Evolutionary conservation across 2,329 filamentous ascomycete species (phyloP), one percentile per base, ranked within the genome.

Genomic region (Ceratocystis lukuohia): DNA sequence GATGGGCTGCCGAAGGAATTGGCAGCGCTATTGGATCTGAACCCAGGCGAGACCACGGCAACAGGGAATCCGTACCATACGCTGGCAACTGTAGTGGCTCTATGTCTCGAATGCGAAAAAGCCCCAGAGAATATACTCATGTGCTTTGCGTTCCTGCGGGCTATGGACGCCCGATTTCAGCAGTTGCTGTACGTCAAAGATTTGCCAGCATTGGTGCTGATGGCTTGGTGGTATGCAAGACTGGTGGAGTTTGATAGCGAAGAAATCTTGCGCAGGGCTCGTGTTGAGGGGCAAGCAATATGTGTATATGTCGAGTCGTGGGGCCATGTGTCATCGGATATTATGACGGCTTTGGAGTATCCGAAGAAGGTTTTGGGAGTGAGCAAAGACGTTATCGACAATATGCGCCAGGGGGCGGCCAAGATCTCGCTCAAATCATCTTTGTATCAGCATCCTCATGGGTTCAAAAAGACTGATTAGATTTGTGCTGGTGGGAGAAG

Each of bases 181-280:
- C 63, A 61, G 0, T 68, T 84, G n/a, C 70, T 86, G 0, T 72
- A 77, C 59, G 46, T 69, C 0, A 84, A 82, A 68, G 83, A 86
- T 57, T 73, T 79, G 0, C 74, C 77, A 33, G 83, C 82, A 0
- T 70, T 86, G 68, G 71, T 85, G 10, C 70, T 86, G 45, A 72
- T 85, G n/a, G 76, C 78, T 0, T 82, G 80, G 72, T 86, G 82
- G 82, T 82, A 80, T 71, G 78, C 79, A 8, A 78, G 80, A 68
- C 71, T 81, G 15, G 76, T 74, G 15, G 71, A 74, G 12, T 71
- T 74, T 28, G 70, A 74, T 8, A 67, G 70, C 1, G 84, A 80
- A 82, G 78, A 53, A 33, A 68, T 81, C 15, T 73, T 75, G 57
- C 73, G 76, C 63, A 75, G 81, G 59, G 76, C 78, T 3, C 69